These are phyloP conservation scores for Cyclotella sp. DNA, from an alignment of 108 stramenopile genomes.

Conservation along the genomic window DNA sequence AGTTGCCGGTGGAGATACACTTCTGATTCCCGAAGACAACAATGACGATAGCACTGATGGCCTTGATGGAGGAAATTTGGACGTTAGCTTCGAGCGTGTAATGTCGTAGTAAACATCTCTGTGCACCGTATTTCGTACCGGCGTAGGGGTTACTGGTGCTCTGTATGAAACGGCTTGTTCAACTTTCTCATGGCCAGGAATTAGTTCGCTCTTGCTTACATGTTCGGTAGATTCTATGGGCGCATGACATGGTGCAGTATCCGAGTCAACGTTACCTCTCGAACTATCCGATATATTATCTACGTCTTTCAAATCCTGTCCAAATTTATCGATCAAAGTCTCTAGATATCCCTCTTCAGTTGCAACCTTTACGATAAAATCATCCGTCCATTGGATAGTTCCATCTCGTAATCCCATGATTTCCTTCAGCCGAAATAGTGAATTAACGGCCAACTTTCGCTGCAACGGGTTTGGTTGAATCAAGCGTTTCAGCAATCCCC, in stretches of 20 bases:
- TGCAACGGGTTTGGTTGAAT: slow-evolving; percentile 63
- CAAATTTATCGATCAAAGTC: slow-evolving; percentile 58
- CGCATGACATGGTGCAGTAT: too few relatives aligned
- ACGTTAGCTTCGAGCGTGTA: slow-evolving; percentile 13
- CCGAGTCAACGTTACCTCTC: too few relatives aligned
- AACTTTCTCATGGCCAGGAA: neutral
- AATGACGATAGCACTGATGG: slow-evolving; percentile 3
- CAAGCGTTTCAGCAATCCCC: slow-evolving; percentile 68
- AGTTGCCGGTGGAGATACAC: slow-evolving; percentile 6
- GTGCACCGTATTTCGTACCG: neutral
- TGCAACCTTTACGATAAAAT: slow-evolving; percentile 27
- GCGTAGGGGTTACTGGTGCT: neutral
- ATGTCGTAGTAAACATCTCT: slow-evolving; percentile 17
- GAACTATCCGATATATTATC: too few relatives aligned
- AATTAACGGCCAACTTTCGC: slow-evolving; percentile 55
- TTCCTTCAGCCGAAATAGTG: slow-evolving; percentile 50
- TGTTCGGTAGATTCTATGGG: too few relatives aligned
- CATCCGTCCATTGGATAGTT: slow-evolving; percentile 35
- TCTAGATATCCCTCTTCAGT: slow-evolving; percentile 58
- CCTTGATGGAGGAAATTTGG: slow-evolving; percentile 4
- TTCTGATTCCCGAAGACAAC: slow-evolving; percentile 1
- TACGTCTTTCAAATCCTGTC: neutral
- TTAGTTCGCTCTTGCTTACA: too few relatives aligned
- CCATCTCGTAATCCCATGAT: slow-evolving; percentile 46
- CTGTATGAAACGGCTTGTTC: neutral